Conservation (phyloP, 1,284 basidiomycete genomes). For the Ganoderma sp. region DNA sequence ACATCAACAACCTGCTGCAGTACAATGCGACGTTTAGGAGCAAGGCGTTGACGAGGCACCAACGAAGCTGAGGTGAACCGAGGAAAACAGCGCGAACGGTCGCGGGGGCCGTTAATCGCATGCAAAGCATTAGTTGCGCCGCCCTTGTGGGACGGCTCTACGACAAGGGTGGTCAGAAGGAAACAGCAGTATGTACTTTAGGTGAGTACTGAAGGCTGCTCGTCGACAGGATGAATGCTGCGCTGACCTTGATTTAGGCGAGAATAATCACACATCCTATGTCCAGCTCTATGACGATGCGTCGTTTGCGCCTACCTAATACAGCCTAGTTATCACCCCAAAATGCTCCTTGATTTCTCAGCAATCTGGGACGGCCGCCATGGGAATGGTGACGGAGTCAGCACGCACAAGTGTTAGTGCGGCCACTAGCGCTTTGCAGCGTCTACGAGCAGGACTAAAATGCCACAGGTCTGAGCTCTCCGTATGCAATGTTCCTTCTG, state of each 20-base stretch:
- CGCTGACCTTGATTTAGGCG: neutral
- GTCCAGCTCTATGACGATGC: neutral
- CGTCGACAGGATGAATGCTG: neutral
- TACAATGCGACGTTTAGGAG: conserved; percentile 92
- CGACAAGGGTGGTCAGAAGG: neutral
- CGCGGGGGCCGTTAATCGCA: neutral
- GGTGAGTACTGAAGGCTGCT: neutral
- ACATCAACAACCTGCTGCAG: conserved; percentile 92
- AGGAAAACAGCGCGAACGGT: neutral
- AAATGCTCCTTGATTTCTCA: no score
- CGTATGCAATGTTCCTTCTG: neutral
- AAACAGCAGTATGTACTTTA: neutral
- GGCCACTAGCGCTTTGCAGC: neutral
- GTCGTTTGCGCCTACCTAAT: neutral
- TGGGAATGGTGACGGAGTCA: neutral
- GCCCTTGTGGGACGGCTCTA: neutral
- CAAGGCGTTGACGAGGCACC: conserved; percentile 77
- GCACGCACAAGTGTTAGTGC: neutral
- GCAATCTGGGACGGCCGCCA: no score
- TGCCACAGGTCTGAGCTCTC: neutral
- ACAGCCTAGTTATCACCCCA: neutral
- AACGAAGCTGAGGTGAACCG: conserved; percentile 50
- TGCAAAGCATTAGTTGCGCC: neutral
- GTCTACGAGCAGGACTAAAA: neutral
- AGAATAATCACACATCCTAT: neutral